These are phyloP conservation scores for Stromatinia cepivora DNA, from an alignment of 2,329 filamentous ascomycete genomes.

Conservation along the genomic window DNA sequence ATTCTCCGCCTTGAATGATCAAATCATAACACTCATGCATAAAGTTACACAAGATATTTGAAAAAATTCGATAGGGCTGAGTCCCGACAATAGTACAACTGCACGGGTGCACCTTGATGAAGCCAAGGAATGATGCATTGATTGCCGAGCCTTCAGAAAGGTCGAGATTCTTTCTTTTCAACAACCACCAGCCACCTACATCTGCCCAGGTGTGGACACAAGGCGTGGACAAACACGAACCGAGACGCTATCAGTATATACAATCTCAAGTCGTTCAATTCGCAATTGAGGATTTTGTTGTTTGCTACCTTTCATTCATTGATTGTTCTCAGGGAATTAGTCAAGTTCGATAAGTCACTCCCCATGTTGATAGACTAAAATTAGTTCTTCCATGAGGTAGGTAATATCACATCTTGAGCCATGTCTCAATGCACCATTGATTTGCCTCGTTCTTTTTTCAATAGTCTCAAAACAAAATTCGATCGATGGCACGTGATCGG, in stretches of 20 bases:
- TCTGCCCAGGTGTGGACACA: neutral
- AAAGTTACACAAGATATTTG: neutral
- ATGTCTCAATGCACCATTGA: too few species aligned
- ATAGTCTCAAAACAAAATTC: neutral
- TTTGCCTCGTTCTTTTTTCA: neutral
- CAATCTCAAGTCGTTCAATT: neutral
- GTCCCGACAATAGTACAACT: neutral
- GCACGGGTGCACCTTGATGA: neutral
- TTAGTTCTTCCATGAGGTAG: neutral
- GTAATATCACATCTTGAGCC: too few species aligned
- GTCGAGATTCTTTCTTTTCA: conserved; percentile 9
- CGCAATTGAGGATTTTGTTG: neutral
- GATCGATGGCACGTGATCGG: too few species aligned
- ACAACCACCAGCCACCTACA: conserved; percentile 1
- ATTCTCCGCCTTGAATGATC: neutral
- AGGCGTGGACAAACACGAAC: too few species aligned
- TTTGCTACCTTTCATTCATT: neutral
- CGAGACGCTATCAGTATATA: neutral
- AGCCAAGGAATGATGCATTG: neutral
- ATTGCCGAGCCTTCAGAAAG: neutral
- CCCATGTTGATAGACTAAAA: neutral
- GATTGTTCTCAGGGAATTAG: neutral
- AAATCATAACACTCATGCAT: neutral
- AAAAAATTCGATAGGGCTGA: neutral
- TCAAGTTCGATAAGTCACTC: neutral